A percentile compares a stretch with the other conserved stretches of the same genome.
Evolutionary conservation across 31 red algal species (phyloP).

Genomic region (Odonthalia washingtoniensis): DNA sequence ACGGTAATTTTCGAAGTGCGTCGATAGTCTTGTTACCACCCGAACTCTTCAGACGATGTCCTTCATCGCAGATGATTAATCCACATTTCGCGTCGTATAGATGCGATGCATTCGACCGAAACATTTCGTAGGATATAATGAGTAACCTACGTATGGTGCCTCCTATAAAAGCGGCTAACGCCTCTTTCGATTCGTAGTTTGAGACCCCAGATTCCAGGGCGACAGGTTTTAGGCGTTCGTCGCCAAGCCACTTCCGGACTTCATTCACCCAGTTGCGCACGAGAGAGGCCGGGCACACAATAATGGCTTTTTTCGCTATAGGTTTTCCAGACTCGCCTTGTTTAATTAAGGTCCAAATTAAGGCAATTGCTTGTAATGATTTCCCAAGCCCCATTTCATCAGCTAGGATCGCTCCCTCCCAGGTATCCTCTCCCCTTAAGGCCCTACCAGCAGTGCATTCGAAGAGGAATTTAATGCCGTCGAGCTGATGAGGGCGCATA

Average conservation of each 20-base stretch:
- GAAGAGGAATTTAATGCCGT: constrained; percentile 77
- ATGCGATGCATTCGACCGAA: constrained; percentile 78
- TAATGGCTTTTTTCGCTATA: constrained; percentile 68
- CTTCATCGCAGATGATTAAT: constrained; percentile 90
- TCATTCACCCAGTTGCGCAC: constrained; percentile 94
- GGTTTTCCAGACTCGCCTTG: constrained; percentile 68
- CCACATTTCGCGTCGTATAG: constrained; percentile 71
- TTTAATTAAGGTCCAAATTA: constrained; percentile 80
- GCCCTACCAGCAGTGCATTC: constrained; percentile 46
- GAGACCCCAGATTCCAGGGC: constrained; percentile 65
- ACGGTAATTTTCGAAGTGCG: constrained; percentile 72
- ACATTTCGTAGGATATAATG: constrained; percentile 96
- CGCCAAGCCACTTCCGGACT: constrained; percentile 87
- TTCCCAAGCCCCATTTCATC: constrained; percentile 96
- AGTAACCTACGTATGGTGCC: constrained; percentile 68
- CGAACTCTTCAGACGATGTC: constrained; percentile 86
- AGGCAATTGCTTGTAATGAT: constrained; percentile 80
- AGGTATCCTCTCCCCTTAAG: constrained; percentile 9
- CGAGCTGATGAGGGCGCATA: constrained; percentile 77
- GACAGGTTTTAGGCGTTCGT: constrained; percentile 72
- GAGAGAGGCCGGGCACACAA: constrained; percentile 83
- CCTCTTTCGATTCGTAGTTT: constrained; percentile 65
- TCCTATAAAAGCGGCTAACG: constrained; percentile 59
- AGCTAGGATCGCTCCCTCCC: constrained; percentile 82
- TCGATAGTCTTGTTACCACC: constrained; percentile 87